These are phyloP conservation scores for Didymella lethalis DNA, from an alignment of 2,329 filamentous ascomycete species.

Conservation along the genomic window DNA sequence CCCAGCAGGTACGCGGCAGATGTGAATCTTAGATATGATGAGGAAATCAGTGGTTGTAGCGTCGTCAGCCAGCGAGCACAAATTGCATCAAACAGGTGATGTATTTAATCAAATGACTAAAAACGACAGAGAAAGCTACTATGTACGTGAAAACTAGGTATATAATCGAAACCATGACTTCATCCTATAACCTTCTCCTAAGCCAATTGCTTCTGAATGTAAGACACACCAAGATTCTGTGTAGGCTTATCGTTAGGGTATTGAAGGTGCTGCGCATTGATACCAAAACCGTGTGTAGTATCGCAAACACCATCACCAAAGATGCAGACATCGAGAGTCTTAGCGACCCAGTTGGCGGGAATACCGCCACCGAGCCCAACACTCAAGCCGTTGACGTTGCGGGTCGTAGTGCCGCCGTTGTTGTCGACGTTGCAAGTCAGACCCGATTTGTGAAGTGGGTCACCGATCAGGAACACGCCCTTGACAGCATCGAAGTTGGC, in stretches of 20 bases:
- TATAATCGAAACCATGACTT: neutral
- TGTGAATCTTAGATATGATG: too few species aligned
- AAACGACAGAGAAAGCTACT: neutral
- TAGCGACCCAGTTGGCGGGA: constrained; percentile 44
- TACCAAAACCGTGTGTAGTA: constrained; percentile 42
- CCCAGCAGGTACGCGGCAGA: too few species aligned
- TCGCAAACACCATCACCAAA: constrained; percentile 50
- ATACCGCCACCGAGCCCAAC: constrained; percentile 21
- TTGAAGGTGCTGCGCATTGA: constrained; percentile 42
- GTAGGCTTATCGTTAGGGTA: constrained; percentile 38
- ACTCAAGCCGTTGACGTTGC: constrained; percentile 40
- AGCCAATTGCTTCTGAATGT: constrained; percentile 27
- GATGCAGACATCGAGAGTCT: constrained; percentile 51
- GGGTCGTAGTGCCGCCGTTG: constrained; percentile 45
- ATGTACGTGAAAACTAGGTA: neutral
- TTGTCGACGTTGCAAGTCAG: constrained; percentile 49
- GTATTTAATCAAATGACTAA: neutral
- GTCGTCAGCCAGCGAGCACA: too few species aligned
- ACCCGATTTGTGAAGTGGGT: constrained; percentile 45
- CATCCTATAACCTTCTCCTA: neutral
- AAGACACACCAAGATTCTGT: constrained; percentile 42
- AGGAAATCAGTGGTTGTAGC: too few species aligned
- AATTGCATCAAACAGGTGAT: too few species aligned
- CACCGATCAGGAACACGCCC: constrained; percentile 49
- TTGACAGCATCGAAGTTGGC: constrained; percentile 46